Conservation (phyloP, 306 rosid genomes). For the Lotus japonicus region DNA sequence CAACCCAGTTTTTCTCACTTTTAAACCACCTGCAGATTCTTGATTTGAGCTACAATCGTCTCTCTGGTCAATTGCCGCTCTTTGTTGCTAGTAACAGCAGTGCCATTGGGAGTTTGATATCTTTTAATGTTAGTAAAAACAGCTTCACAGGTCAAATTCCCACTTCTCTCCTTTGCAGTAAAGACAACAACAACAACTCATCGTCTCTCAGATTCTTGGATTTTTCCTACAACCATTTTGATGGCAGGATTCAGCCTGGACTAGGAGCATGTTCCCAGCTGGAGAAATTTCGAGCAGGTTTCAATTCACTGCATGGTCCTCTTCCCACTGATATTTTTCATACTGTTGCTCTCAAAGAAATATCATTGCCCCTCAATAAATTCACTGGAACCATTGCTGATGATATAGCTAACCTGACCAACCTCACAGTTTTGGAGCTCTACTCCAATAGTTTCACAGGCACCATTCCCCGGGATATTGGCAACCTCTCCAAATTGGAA, state of each 20-base stretch:
- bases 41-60: slow-evolving; percentile 46
- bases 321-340: slow-evolving; percentile 58
- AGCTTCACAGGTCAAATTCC: slow-evolving; percentile 61
- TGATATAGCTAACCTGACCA: slow-evolving; percentile 38
- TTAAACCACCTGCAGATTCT: slow-evolving; percentile 34
- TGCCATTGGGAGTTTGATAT: slow-evolving; percentile 23
- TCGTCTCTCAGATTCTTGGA: slow-evolving; percentile 49
- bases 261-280: slow-evolving; percentile 58
- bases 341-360: slow-evolving; percentile 36
- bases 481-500: slow-evolving; percentile 56
- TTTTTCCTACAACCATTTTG: slow-evolving; percentile 56
- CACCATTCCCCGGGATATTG: slow-evolving; percentile 50
- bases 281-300: slow-evolving; percentile 69
- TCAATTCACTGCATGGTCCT: slow-evolving; percentile 51
- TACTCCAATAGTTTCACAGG: slow-evolving; percentile 59
- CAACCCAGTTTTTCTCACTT: slow-evolving; percentile 29
- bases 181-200: background rate
- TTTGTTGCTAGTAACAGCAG: background rate
- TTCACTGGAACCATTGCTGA: slow-evolving; percentile 48
- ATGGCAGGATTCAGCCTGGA: slow-evolving; percentile 41
- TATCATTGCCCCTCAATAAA: slow-evolving; percentile 58
- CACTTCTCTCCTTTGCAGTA: slow-evolving; percentile 32
- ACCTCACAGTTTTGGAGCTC: slow-evolving; percentile 65
- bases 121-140: slow-evolving; percentile 71
- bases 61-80: slow-evolving; percentile 36